phyloP scores from a whole-genome alignment of 2,329 filamentous ascomycete genomes.

The Aspergillus sp. region DNA sequence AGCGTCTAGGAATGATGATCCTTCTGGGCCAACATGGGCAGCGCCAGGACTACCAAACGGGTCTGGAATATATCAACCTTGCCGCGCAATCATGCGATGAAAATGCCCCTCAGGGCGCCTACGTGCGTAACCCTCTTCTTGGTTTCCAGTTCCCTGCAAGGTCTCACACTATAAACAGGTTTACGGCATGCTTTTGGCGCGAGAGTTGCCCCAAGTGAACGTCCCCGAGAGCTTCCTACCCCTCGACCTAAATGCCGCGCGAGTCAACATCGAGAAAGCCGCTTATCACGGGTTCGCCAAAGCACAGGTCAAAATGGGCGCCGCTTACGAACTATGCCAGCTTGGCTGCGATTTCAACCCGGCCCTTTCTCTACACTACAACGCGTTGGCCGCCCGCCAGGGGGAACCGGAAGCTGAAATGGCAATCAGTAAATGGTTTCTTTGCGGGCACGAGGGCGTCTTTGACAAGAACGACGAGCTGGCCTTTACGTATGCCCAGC shows the following conservation, averaged over 20 bases:
- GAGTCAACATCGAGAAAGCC: slow-evolving; percentile 91
- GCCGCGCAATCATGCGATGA: slow-evolving; percentile 89
- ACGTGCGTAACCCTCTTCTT: slow-evolving; percentile 46
- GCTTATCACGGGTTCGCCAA: slow-evolving; percentile 95
- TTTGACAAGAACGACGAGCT: slow-evolving; percentile 96
- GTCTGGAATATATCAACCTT: slow-evolving; percentile 76
- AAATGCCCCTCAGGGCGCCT: slow-evolving; percentile 94
- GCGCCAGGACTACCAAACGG: slow-evolving; percentile 73
- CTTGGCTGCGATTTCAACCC: slow-evolving; percentile 94
- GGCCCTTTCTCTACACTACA: slow-evolving; percentile 90
- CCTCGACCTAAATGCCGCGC: slow-evolving; percentile 69
- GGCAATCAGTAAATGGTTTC: slow-evolving; percentile 97
- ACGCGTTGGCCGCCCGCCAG: slow-evolving; percentile 86
- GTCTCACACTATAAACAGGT: slow-evolving; percentile 48
- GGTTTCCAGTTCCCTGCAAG: not conserved
- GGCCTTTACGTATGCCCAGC: slow-evolving; percentile 85
- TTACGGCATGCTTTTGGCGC: slow-evolving; percentile 88
- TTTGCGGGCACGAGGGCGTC: slow-evolving; percentile 88
- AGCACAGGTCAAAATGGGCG: slow-evolving; percentile 95
- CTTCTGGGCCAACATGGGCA: slow-evolving; percentile 91
- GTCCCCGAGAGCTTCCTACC: slow-evolving; percentile 72
- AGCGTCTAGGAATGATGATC: slow-evolving; percentile 96
- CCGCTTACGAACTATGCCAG: slow-evolving; percentile 91
- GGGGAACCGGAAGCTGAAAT: slow-evolving; percentile 92
- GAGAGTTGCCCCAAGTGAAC: slow-evolving; percentile 85